Evolutionary conservation across 2,329 filamentous ascomycete species (phyloP), one percentile per base, ranked within the genome.

Genomic region (Ambrosiella beaveri): DNA sequence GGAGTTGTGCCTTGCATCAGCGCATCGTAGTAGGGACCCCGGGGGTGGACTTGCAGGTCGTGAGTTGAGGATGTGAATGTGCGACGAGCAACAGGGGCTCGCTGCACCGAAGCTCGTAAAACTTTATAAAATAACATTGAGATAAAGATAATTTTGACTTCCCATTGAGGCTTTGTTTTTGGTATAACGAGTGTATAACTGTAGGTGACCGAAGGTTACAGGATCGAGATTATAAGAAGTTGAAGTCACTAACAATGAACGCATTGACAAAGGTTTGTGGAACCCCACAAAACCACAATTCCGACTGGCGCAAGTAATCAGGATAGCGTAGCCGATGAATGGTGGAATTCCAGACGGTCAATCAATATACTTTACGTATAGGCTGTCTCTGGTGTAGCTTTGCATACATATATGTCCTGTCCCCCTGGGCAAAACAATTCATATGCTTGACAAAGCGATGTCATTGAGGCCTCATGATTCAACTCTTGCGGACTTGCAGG

Each of bases 11-110:
- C 69, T 54, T 72, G 69, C 50, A 82, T 71, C 27, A 83, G 74
- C n/a, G 71, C 67, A 62, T 80, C 74, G 67, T 84, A 84, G 69
- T 80, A 84, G 41, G 70, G 66, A 0, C 80, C 80, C 0, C 81
- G 69, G 0, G 79, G 78, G 53, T 62, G 62, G 3, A 69, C 71
- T 63, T 76, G 74, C 4, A 27, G 44, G 9, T n/a, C 35, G 36
- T 38, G 37, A 44, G 38, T n/a, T 11, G 57, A 57, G 11, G 13
- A 50, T 49, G 55, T 41, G n/a, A 57, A 57, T 13, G 9, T 13
- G 11, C 44, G 55, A 9, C 8, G 37, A 39, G 38, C n/a, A 19
- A 39, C 36, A 15, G 3, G n/a, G 44, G 19, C n/a, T 15, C n/a
- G 44, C 19, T 6, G 44, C 19, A n/a, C 19, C 13, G 44, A 47